Evolutionary conservation across 768 basidiomycete species (phyloP).

Genomic region (Artomyces pyxidatus): DNA sequence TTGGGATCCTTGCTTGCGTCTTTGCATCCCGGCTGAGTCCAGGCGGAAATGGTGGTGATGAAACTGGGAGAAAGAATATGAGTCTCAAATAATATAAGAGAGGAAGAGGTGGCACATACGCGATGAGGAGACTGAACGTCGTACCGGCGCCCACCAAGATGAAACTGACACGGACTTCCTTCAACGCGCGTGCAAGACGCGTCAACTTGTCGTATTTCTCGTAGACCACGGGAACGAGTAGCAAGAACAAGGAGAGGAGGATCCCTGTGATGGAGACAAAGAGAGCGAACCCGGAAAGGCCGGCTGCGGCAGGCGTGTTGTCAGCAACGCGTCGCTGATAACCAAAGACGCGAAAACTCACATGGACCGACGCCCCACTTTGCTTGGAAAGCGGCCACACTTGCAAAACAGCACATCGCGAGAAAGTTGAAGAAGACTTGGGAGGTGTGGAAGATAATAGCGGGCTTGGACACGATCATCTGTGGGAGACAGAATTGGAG

Average conservation of each 20-base stretch:
- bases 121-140: slow-evolving; percentile 60
- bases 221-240: slow-evolving; percentile 71
- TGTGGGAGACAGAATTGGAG: slow-evolving; percentile 27
- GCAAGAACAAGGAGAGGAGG: slow-evolving; percentile 62
- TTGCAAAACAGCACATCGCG: slow-evolving; percentile 85
- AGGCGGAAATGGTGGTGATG: slow-evolving; percentile 73
- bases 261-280: slow-evolving; percentile 72
- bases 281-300: slow-evolving; percentile 77
- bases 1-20: slow-evolving; percentile 76
- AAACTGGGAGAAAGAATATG: slow-evolving; percentile 37
- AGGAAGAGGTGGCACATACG: slow-evolving; percentile 40
- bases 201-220: slow-evolving; percentile 80
- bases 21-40: slow-evolving; percentile 88
- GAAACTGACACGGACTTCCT: slow-evolving; percentile 76
- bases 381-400: slow-evolving; percentile 83
- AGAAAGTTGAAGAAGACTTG: slow-evolving; percentile 93
- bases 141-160: slow-evolving; percentile 72
- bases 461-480: slow-evolving; percentile 86
- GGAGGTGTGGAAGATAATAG: slow-evolving; percentile 65
- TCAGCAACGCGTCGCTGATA: not conserved
- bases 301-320: slow-evolving; percentile 43
- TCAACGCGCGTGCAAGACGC: slow-evolving; percentile 70
- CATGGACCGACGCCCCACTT: slow-evolving; percentile 82
- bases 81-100: slow-evolving; percentile 5
- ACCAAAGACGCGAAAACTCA: slow-evolving; percentile 34